These are phyloP conservation scores for Fusarium avenaceum DNA, from an alignment of 2,329 filamentous ascomycete species.

Conservation along the genomic window DNA sequence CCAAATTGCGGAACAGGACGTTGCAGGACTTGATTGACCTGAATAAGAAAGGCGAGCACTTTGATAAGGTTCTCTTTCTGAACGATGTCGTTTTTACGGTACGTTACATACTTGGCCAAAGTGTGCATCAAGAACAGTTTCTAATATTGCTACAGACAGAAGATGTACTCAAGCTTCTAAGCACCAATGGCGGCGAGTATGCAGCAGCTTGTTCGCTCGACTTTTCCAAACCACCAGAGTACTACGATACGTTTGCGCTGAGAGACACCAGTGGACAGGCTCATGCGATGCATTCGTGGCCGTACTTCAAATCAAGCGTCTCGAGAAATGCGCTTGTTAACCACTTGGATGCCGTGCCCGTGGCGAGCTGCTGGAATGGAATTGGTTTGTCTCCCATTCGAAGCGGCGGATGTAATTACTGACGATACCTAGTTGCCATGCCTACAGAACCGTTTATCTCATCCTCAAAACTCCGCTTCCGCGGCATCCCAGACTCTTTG, in stretches of 20 bases:
- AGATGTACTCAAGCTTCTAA: constrained; percentile 68
- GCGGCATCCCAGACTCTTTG: constrained; percentile 73
- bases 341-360: constrained; percentile 61
- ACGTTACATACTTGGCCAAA: constrained; percentile 35
- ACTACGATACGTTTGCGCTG: constrained; percentile 75
- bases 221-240: constrained; percentile 65
- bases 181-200: constrained; percentile 70
- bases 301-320: constrained; percentile 65
- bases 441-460: constrained; percentile 68
- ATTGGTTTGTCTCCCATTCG: constrained; percentile 50
- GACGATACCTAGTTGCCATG: constrained; percentile 58
- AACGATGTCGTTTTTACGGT: constrained; percentile 75
- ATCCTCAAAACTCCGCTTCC: constrained; percentile 66
- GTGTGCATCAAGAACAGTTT: background rate
- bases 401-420: constrained; percentile 10
- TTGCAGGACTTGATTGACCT: constrained; percentile 70
- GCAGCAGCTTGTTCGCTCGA: constrained; percentile 74
- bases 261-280: constrained; percentile 66
- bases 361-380: constrained; percentile 62
- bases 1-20: constrained; percentile 73
- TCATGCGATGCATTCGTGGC: constrained; percentile 68
- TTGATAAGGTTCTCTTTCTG: constrained; percentile 72
- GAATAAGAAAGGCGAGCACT: constrained; percentile 61
- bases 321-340: constrained; percentile 68
- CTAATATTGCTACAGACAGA: constrained; percentile 58